Conservation (phyloP, 148 eudicot species). For the Vaccinium darrowii region DNA sequence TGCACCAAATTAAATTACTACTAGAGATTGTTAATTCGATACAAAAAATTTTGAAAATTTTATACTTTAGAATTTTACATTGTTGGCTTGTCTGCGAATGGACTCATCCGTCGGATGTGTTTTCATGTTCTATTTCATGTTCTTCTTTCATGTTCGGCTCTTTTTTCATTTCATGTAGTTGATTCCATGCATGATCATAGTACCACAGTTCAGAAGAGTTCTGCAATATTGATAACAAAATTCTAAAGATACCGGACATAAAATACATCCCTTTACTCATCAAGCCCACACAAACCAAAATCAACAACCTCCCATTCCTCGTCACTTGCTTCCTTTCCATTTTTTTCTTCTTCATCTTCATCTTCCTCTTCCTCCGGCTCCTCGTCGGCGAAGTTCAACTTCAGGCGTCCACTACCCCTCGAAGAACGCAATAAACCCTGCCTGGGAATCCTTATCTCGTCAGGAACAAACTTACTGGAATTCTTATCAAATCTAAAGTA, state of each 20-base stretch:
- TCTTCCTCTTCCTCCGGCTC: neutral
- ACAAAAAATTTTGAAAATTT: too few relatives aligned
- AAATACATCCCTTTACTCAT: neutral
- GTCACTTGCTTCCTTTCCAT: conserved; percentile 1
- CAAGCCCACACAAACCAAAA: neutral
- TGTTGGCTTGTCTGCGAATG: too few relatives aligned
- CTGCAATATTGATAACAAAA: too few relatives aligned
- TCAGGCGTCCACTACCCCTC: conserved; percentile 5
- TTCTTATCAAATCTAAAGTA: conserved; percentile 9
- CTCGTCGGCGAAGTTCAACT: neutral
- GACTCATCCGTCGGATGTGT: too few relatives aligned
- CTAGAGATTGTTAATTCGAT: too few relatives aligned
- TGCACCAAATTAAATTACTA: too few relatives aligned
- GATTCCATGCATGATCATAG: too few relatives aligned
- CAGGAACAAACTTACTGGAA: neutral
- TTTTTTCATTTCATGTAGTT: too few relatives aligned
- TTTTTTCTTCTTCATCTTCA: neutral
- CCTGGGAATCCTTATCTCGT: conserved; percentile 2
- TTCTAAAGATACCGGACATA: neutral
- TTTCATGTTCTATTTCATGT: too few relatives aligned
- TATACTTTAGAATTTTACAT: too few relatives aligned
- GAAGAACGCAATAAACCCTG: neutral
- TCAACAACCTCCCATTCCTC: neutral
- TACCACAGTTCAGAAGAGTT: too few relatives aligned
- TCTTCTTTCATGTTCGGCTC: too few relatives aligned